phyloP scores from a whole-genome alignment of 164 flowering plant species.

The Dillenia turbinata region DNA sequence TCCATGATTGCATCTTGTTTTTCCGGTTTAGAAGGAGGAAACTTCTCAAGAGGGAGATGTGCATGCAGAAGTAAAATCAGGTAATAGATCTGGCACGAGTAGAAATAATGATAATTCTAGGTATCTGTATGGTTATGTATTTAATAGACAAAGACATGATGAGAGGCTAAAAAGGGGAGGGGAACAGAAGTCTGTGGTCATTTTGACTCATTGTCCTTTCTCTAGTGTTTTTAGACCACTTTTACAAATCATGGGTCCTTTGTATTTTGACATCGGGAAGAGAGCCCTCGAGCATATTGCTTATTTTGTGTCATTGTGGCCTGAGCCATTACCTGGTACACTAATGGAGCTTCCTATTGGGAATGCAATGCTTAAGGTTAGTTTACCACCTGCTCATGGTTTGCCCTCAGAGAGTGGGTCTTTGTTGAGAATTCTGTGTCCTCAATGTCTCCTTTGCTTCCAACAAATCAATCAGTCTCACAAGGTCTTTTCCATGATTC shows the following conservation, averaged over 20 bases:
- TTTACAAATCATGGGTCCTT: slow-evolving; percentile 93
- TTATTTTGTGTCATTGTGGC: slow-evolving; percentile 82
- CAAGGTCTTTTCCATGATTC: slow-evolving; percentile 95
- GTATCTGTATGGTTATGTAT: slow-evolving; percentile 89
- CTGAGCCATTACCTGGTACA: slow-evolving; percentile 71
- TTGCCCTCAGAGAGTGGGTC: slow-evolving; percentile 53
- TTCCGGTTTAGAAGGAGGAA: slow-evolving; percentile 61
- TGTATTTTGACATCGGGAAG: slow-evolving; percentile 88
- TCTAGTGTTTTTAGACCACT: slow-evolving; percentile 88
- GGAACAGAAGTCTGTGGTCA: slow-evolving; percentile 95
- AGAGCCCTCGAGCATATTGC: slow-evolving; percentile 87
- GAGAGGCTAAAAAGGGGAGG: slow-evolving; percentile 96
- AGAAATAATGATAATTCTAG: slow-evolving; percentile 15
- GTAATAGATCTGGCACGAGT: slow-evolving; percentile 8
- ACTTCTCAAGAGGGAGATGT: slow-evolving; percentile 18
- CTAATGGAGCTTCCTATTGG: slow-evolving; percentile 94
- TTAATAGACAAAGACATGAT: slow-evolving; percentile 97
- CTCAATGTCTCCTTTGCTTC: slow-evolving; percentile 72
- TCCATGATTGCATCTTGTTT: slow-evolving; percentile 95
- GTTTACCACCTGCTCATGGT: slow-evolving; percentile 85
- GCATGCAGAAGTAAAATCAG: slow-evolving; percentile 7
- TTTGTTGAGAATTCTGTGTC: slow-evolving; percentile 53
- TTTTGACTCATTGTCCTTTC: slow-evolving; percentile 71
- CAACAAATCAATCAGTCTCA: slow-evolving; percentile 71
- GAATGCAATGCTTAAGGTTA: slow-evolving; percentile 73